These are phyloP conservation scores for Penicillium coffeae DNA, from an alignment of 495 filamentous ascomycete species.

Conservation along the genomic window DNA sequence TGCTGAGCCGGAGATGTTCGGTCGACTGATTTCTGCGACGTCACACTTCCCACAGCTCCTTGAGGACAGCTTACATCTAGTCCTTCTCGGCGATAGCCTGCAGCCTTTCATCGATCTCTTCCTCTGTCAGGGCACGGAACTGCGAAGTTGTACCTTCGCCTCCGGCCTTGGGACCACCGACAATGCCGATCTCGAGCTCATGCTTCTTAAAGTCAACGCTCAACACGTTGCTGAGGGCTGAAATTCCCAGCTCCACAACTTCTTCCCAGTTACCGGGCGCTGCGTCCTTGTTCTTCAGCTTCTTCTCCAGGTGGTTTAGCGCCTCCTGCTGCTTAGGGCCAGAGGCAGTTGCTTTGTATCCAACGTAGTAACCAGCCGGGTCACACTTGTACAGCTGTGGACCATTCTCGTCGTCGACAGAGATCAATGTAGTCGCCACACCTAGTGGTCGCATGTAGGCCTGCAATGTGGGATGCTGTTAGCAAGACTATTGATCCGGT, in stretches of 20 bases:
- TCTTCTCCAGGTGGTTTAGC: slow-evolving; percentile 96
- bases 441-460: slow-evolving; percentile 98
- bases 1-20: not conserved
- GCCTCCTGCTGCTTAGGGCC: slow-evolving; percentile 98
- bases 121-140: slow-evolving; percentile 89
- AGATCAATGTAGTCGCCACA: slow-evolving; percentile 90
- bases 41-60: not conserved
- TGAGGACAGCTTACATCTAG: slow-evolving; percentile 40
- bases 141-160: slow-evolving; percentile 72
- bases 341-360: slow-evolving; percentile 96
- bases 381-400: slow-evolving; percentile 99
- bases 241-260: slow-evolving; percentile 93
- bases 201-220: slow-evolving; percentile 99
- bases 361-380: slow-evolving; percentile 94
- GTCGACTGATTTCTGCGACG: slow-evolving; percentile 3
- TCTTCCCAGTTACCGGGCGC: slow-evolving; percentile 95
- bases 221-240: slow-evolving; percentile 88
- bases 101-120: slow-evolving; percentile 96
- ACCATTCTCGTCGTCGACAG: slow-evolving; percentile 84
- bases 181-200: slow-evolving; percentile 96
- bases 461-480: slow-evolving; percentile 36
- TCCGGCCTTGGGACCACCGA: slow-evolving; percentile 74
- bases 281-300: slow-evolving; percentile 98
- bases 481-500: not conserved
- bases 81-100: slow-evolving; percentile 99